Evolutionary conservation across 495 filamentous ascomycete species (phyloP).

Genomic region (Aspergillus sclerotioniger): DNA sequence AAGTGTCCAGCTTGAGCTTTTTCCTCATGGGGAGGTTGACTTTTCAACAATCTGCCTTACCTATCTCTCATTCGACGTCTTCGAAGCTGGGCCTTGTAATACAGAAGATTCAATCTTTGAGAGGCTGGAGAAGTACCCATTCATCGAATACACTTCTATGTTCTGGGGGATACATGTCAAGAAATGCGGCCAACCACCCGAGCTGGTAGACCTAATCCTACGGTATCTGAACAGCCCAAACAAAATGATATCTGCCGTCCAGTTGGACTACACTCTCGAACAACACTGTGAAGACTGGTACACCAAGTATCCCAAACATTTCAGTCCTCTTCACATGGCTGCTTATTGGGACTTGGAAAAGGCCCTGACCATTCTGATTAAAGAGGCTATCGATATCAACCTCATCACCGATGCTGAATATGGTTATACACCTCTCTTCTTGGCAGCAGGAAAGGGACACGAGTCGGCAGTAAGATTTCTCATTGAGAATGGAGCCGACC

Average conservation of each 20-base stretch:
- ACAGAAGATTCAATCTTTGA: constrained; percentile 2
- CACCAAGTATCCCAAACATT: not conserved
- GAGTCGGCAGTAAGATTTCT: not conserved
- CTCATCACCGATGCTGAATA: not conserved
- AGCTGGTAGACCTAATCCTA: not conserved
- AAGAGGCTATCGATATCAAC: not conserved
- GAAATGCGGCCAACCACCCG: not conserved
- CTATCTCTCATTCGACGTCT: constrained; percentile 12
- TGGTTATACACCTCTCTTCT: constrained; percentile 20
- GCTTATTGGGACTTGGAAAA: not conserved
- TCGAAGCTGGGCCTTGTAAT: constrained; percentile 17
- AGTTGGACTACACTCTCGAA: not conserved
- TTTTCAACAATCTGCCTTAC: constrained; percentile 12
- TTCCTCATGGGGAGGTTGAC: constrained; percentile 14
- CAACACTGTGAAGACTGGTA: not conserved
- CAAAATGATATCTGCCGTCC: not conserved
- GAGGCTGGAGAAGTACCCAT: constrained; percentile 18
- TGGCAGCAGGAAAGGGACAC: constrained; percentile 21
- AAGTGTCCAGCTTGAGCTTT: constrained; percentile 22
- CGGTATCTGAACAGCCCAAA: not conserved
- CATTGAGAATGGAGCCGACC: not conserved
- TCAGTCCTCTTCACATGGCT: not conserved
- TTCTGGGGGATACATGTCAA: not conserved
- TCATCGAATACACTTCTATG: constrained; percentile 43
- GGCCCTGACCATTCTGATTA: not conserved